These are phyloP conservation scores for Fusarium sp. DNA, from an alignment of 2,329 filamentous ascomycete genomes.

Conservation along the genomic window DNA sequence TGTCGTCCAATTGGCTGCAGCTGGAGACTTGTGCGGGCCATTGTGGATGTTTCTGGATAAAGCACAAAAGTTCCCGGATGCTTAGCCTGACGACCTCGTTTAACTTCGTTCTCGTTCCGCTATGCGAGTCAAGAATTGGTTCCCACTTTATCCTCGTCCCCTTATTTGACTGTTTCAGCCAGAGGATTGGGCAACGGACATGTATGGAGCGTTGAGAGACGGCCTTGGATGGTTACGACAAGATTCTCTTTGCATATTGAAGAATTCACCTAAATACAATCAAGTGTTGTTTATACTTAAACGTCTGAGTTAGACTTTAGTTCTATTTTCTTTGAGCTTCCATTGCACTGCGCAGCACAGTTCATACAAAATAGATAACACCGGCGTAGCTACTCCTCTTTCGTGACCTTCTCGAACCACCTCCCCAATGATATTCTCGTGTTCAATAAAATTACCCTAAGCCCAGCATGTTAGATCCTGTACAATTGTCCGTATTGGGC, in stretches of 20 bases:
- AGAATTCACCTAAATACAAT: too few species aligned
- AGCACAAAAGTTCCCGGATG: neutral
- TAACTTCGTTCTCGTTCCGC: neutral
- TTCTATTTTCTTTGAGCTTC: neutral
- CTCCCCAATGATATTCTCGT: neutral
- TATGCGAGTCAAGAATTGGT: neutral
- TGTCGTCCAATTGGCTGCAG: neutral
- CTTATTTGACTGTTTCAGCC: too few species aligned
- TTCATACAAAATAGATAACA: neutral
- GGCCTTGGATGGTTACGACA: too few species aligned
- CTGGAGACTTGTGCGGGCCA: too few species aligned
- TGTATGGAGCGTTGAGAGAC: too few species aligned
- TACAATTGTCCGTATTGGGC: neutral
- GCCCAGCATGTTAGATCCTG: rapidly evolving
- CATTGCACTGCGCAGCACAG: neutral
- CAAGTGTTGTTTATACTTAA: too few species aligned
- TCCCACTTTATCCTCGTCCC: too few species aligned
- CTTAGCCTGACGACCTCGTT: neutral
- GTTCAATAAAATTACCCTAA: neutral
- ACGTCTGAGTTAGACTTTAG: too few species aligned
- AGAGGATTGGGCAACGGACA: too few species aligned
- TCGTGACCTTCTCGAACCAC: neutral
- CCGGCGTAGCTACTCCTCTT: neutral
- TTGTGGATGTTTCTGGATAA: neutral
- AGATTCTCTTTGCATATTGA: too few species aligned